These are phyloP conservation scores for Nicotiana noctiflora DNA, from an alignment of 257 asterid species.

Conservation along the genomic window DNA sequence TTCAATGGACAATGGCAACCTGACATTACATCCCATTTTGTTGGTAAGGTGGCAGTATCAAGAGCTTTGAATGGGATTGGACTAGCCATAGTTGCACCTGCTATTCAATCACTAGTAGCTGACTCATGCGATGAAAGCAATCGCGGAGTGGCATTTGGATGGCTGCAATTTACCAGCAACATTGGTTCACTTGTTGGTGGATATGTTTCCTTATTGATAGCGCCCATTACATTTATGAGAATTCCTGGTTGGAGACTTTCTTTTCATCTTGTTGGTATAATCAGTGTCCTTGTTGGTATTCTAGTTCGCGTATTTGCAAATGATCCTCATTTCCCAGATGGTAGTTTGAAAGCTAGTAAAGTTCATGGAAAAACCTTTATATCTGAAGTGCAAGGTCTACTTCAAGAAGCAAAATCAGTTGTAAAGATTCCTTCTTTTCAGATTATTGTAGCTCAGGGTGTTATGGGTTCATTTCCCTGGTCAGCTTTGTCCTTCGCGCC, in stretches of 20 bases:
- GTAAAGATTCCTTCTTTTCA: constrained; percentile 60
- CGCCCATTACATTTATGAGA: constrained; percentile 51
- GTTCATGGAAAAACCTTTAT: constrained; percentile 29
- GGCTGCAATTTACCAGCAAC: constrained; percentile 83
- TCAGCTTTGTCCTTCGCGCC: constrained; percentile 82
- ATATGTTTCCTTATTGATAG: constrained; percentile 46
- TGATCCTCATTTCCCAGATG: constrained; percentile 63
- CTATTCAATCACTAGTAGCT: constrained; percentile 83
- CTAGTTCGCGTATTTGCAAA: constrained; percentile 56
- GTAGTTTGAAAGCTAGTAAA: constrained; percentile 3
- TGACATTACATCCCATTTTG: not conserved
- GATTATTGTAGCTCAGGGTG: constrained; percentile 80
- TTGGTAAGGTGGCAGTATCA: constrained; percentile 63
- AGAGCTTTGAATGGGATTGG: constrained; percentile 87
- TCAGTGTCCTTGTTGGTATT: constrained; percentile 59
- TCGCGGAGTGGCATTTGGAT: constrained; percentile 85
- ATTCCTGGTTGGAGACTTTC: constrained; percentile 82
- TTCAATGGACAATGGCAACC: not conserved
- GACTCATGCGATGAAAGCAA: constrained; percentile 66
- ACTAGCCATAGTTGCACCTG: constrained; percentile 81
- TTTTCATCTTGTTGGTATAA: constrained; percentile 62
- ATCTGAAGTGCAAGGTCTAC: constrained; percentile 38
- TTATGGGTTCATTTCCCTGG: constrained; percentile 80
- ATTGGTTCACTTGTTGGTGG: constrained; percentile 76
- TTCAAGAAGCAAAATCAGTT: constrained; percentile 57